Base-by-base conservation (phyloP, 805 yeast genomes). In the Ogataea angusta region DNA sequence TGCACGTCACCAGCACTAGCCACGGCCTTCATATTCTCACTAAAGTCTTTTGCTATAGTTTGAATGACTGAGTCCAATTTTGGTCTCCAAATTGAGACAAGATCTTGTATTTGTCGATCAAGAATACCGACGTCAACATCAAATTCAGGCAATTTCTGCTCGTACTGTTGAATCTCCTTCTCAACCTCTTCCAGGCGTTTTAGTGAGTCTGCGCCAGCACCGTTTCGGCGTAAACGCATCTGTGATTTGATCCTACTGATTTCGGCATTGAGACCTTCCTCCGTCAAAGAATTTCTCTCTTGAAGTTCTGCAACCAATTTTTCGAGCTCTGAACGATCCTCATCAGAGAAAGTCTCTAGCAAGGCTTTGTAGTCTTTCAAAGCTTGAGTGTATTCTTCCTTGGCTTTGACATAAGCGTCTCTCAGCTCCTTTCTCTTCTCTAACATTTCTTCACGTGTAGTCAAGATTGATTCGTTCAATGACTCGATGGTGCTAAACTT, bases 1-100 rank as follows among this genome's bases (percentile, higher is more conserved):
- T 62, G 59, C 4, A 93, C 87, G 49, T 76, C 79, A n/a, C 99
- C 99, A 18, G 81, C 88, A 60, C 91, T 84, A 2, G 95, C 95
- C 23, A 89, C 89, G 8, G 76, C 69, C 5, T 70, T 67, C 59
- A 93, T 87, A 36, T 85, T 73, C 16, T 68, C 66, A 10, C 83
- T 66, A 62, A 90, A 93, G 40, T 80, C 78, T 2, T 52, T 47
- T 1, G 95, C 82, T 4, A 90, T 82, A 21, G 65, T 60, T 2
- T 49, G 48, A 0, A 86, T 76, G 33, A 85, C 67, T 2, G 50
- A 52, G 4, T 74, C 69, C 18, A 91, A 63, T 46, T 73, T 71
- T 1, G 80, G 78, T 49, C 81, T 89, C 85, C 96, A 84, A 2
- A 46, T 56, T 6, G 33, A 13, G 2, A 43, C 42, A 5, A 49